Conservation (phyloP, 805 yeast species). For the Suhomyces tanzawaensis region DNA sequence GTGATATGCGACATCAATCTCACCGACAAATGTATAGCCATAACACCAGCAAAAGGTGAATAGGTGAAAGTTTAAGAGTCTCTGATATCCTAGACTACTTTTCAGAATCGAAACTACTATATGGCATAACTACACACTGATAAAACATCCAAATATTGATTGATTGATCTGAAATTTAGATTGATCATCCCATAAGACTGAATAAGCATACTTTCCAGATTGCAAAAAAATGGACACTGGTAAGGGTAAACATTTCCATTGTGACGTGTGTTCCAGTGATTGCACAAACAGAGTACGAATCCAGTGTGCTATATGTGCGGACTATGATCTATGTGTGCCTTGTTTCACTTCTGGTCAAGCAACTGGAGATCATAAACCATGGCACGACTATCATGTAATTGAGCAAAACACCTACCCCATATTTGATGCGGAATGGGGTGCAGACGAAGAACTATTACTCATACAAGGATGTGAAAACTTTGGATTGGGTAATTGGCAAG, state of each 20-base stretch:
- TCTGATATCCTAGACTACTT: no score
- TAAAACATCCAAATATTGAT: no score
- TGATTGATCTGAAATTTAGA: constrained; percentile 2
- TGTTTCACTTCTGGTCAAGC: constrained; percentile 85
- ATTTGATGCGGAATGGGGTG: constrained; percentile 92
- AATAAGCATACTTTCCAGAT: background rate
- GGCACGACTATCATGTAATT: constrained; percentile 86
- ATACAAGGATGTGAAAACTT: constrained; percentile 88
- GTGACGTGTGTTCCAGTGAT: constrained; percentile 96
- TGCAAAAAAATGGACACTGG: constrained; percentile 33
- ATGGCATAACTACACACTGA: no score
- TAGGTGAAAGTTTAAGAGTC: no score
- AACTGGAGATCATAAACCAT: constrained; percentile 87
- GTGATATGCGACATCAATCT: constrained; percentile 1
- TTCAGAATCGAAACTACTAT: no score
- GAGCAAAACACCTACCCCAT: constrained; percentile 96
- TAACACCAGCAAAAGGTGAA: no score
- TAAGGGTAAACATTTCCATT: constrained; percentile 58
- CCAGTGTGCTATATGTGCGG: constrained; percentile 87
- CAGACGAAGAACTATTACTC: constrained; percentile 89
- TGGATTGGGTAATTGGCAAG: constrained; percentile 98
- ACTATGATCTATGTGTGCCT: constrained; percentile 96
- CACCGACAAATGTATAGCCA: background rate
- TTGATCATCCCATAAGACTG: constrained; percentile 1
- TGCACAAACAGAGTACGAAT: constrained; percentile 90